Base-by-base conservation (phyloP, 2,329 filamentous ascomycete species). In the Onygenales sp. region DNA sequence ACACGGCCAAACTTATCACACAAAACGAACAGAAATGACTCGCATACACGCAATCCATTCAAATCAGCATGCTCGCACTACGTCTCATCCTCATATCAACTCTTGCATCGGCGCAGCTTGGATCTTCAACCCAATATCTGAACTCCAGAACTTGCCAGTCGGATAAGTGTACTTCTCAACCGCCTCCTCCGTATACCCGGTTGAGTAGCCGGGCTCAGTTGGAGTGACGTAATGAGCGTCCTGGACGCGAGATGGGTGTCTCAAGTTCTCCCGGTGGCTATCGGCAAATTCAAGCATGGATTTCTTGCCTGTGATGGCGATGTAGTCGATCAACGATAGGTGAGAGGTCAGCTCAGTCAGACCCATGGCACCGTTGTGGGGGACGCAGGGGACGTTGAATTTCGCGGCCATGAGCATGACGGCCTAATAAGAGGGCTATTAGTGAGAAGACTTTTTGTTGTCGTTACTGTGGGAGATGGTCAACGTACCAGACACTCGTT, bases 121-220 rank as follows among this genome's bases (percentile, higher is more conserved):
- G 14, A 67, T 66, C 46, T 66, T 56, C 43, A 54, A 52, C 3
- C 66, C 66, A 50, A 66, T 55, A 7, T 66, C 64, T 39, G 60
- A 64, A 2, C 50, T 57, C 66, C 66, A 68, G 54, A 68, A 68
- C 41, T 55, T 64, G 1, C 66, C 66, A 17, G 57, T 56, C 6
- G 64, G 64, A 45, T 64, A 66, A 2, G 61, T 62, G 53, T 66
- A 64, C 55, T 63, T 62, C 47, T 65, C 64, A 32, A 64, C 35
- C 7, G 63, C 64, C 48, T 63, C 61, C 13, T 62, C 61, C 3
- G 61, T 64, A 50, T 67, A 66, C 1, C 64, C 65, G 7, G 59
- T 66, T 3, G 64, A 66, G 52, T 66, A 66, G 2, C 64, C 62
- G 2, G 61, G 58, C 5, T 56, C 56, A 5, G 61, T 44, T 2